These are phyloP conservation scores for Rhizoclosmatium sp. DNA, from an alignment of 192 early-diverging fungal genomes.

Conservation along the genomic window DNA sequence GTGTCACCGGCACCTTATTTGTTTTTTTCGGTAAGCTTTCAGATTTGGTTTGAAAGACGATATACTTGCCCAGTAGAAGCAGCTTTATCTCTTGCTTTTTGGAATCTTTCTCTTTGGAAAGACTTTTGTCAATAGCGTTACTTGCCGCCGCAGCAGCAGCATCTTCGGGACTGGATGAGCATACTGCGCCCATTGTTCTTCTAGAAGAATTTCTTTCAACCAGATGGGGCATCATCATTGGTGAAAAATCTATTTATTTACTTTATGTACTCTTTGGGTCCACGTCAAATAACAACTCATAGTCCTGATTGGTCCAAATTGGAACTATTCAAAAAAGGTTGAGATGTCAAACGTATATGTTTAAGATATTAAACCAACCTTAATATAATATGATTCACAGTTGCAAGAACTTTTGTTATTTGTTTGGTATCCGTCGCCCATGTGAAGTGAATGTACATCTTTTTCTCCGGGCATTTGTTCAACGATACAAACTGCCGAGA, in stretches of 20 bases:
- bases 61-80: constrained; percentile 40
- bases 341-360: not conserved
- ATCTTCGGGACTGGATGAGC: not conserved
- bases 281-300: not conserved
- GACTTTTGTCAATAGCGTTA: constrained; percentile 57
- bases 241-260: too few relatives aligned
- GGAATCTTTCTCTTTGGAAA: constrained; percentile 48
- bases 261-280: too few relatives aligned
- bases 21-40: not conserved
- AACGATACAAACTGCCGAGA: constrained; percentile 45
- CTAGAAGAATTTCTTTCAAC: too few relatives aligned
- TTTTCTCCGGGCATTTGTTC: constrained; percentile 53
- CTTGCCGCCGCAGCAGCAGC: constrained; percentile 62
- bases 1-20: constrained; percentile 51
- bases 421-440: constrained; percentile 68
- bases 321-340: not conserved
- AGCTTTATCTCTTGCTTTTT: constrained; percentile 39
- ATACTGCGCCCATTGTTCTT: too few relatives aligned
- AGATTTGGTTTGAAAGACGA: not conserved
- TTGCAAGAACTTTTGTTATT: constrained; percentile 52
- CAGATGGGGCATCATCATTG: too few relatives aligned
- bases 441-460: constrained; percentile 67
- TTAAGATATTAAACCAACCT: constrained; percentile 6
- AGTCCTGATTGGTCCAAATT: constrained; percentile 18
- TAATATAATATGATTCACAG: constrained; percentile 37